Percentiles rank a stretch among this genome's conserved stretches.
These are phyloP conservation scores for Parathielavia appendiculata DNA, from an alignment of 495 filamentous ascomycete species.

Conservation along the genomic window DNA sequence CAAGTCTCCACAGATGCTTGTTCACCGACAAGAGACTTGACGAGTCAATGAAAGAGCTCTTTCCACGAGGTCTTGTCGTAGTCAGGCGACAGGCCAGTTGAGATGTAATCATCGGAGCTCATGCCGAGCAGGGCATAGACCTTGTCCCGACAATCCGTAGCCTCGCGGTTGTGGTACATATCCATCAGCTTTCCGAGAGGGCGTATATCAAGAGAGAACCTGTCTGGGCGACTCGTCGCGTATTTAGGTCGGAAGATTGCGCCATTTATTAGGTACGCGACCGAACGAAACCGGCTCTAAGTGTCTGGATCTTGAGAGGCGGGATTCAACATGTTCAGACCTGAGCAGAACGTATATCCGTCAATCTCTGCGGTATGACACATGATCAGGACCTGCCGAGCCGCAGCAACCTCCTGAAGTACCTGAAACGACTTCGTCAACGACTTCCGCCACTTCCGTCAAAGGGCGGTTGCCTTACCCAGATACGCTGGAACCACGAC, in stretches of 20 bases:
- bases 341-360: not conserved
- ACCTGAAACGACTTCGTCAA: not conserved
- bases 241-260: not conserved
- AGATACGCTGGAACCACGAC: constrained; percentile 2
- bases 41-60: not conserved
- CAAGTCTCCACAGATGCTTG: constrained; percentile 2
- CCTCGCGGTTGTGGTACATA: constrained; percentile 1
- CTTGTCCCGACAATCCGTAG: not conserved
- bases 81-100: not conserved
- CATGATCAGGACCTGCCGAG: not conserved
- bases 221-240: not conserved
- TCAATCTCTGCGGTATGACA: not conserved
- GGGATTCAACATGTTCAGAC: not conserved
- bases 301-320: not conserved
- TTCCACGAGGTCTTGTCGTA: not conserved
- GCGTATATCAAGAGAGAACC: not conserved
- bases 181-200: not conserved
- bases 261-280: not conserved
- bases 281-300: not conserved
- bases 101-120: not conserved
- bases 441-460: not conserved
- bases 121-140: constrained; percentile 3
- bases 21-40: not conserved
- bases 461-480: not conserved
- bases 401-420: not conserved